Percentiles rank a stretch among this genome's conserved stretches.
phyloP scores from a whole-genome alignment of 108 stramenopile species.

The Aureococcus anophagefferens region DNA sequence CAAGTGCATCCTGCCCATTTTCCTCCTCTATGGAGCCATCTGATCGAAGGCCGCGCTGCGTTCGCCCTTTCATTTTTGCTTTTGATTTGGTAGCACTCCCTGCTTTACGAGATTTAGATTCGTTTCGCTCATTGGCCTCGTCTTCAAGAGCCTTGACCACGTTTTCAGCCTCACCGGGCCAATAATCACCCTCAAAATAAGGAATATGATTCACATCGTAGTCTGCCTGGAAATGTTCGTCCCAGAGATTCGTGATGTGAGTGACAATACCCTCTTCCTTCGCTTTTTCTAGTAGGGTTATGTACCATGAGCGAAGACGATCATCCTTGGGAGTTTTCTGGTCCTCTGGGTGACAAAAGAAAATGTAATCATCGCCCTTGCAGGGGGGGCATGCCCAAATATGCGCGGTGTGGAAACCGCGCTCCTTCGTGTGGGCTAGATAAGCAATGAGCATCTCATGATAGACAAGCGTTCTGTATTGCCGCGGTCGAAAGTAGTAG shows the following conservation, averaged over 20 bases:
- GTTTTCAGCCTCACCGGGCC: slow-evolving; percentile 92
- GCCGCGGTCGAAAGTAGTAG: slow-evolving; percentile 69
- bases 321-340: slow-evolving; percentile 74
- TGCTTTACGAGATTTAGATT: too few species aligned
- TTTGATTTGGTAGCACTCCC: too few species aligned
- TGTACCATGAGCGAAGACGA: slow-evolving; percentile 80
- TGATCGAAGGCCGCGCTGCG: slow-evolving; percentile 61
- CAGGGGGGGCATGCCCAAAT: slow-evolving; percentile 96
- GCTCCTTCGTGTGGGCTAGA: slow-evolving; percentile 73
- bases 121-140: slow-evolving; percentile 47
- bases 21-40: slow-evolving; percentile 55
- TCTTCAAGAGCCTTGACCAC: slow-evolving; percentile 87
- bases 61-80: background rate
- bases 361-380: slow-evolving; percentile 92
- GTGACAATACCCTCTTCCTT: slow-evolving; percentile 60
- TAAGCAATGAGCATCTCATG: slow-evolving; percentile 78
- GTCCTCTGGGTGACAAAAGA: slow-evolving; percentile 66
- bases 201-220: slow-evolving; percentile 77
- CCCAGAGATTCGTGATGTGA: slow-evolving; percentile 54
- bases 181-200: slow-evolving; percentile 98
- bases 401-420: slow-evolving; percentile 90
- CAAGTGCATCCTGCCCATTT: slow-evolving; percentile 76
- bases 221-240: slow-evolving; percentile 66
- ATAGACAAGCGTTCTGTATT: slow-evolving; percentile 72
- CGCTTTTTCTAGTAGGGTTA: slow-evolving; percentile 68